Evolutionary conservation across 805 yeast species (phyloP), one percentile per base, ranked within the genome.

Genomic region (Kazachstania kunashirensis): DNA sequence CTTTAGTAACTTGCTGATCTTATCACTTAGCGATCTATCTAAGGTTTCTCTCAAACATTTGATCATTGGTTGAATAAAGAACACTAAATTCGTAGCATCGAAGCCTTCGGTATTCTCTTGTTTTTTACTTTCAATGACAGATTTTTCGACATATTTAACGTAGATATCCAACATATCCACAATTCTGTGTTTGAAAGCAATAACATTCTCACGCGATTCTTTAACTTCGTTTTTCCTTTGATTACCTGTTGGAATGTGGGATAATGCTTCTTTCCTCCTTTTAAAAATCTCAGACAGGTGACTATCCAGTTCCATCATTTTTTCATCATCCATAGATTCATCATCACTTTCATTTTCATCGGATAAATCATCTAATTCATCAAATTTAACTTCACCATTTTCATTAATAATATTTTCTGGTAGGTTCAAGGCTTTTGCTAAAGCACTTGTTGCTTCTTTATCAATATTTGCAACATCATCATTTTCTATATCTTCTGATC

Each of bases 261-360:
- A 59, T 37, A 84, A 57, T 0, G 83, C 81, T 42, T 73, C 77
- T 46, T 77, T 75, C 48, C 96, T 73, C 49, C 85, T 89, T 50
- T 80, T 75, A 69, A 89, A 89, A 38, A 89, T 89, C 37, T 70
- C 71, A 0, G 96, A 74, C 21, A 89, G 64, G 42, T 85, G 92
- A 16, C 70, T 82, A 54, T 89, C 97, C 49, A 89, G 72, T 15
- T 88, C 94, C 79, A 86, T 77, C 97, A 89, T 89, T 55, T 86
- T 86, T 49, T 88, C 96, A 58, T 88, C 96, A 42, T 88, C 94
- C 94, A 86, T 84, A 0, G 89, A 77, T 46, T 83, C 94, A 35
- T 78, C 83, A 18, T 73, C 78, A 6, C 73, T 70, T 20, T 71
- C 78, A 3, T 53, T 63, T 9, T 55, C 63, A 11, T 61, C 66